A percentile compares a stretch with the other conserved stretches of the same genome.
Evolutionary conservation across 805 yeast genomes (phyloP).

Genomic region (Debaryomyces tyrocola): DNA sequence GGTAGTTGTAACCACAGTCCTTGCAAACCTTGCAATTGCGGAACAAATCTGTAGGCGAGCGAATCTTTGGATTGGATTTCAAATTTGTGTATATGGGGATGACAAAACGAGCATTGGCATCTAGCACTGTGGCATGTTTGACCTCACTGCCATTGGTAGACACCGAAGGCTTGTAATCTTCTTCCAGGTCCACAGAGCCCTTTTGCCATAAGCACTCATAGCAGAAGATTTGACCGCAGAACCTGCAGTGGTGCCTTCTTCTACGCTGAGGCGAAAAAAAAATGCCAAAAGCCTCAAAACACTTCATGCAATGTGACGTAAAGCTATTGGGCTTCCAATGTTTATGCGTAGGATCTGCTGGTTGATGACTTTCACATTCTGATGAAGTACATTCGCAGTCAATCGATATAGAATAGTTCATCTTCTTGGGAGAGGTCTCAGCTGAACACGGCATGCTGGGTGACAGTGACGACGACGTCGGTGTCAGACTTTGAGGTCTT

Average conservation of each 20-base stretch:
- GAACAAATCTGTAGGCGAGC: conserved; percentile 9
- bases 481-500: conserved; percentile 30
- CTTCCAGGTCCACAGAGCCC: conserved; percentile 6
- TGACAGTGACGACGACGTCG: neutral
- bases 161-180: neutral
- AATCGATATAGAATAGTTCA: neutral
- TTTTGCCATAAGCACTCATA: conserved; percentile 25
- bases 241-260: conserved; percentile 51
- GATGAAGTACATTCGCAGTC: conserved; percentile 1
- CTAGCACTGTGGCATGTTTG: conserved; percentile 19
- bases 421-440: neutral
- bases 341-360: conserved; percentile 47
- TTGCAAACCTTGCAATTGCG: conserved; percentile 33
- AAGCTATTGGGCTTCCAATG: conserved; percentile 53
- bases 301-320: conserved; percentile 43
- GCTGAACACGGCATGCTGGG: conserved; percentile 5
- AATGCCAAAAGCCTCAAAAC: conserved; percentile 34
- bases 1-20: conserved; percentile 28
- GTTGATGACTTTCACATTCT: conserved; percentile 8
- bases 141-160: neutral
- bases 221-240: conserved; percentile 51
- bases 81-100: conserved; percentile 33
- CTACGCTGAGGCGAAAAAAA: conserved; percentile 27
- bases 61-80: neutral
- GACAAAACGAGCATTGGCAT: conserved; percentile 30